Evolutionary conservation across 2,329 filamentous ascomycete genomes (phyloP).

Genomic region (Colletotrichum eremochloae): DNA sequence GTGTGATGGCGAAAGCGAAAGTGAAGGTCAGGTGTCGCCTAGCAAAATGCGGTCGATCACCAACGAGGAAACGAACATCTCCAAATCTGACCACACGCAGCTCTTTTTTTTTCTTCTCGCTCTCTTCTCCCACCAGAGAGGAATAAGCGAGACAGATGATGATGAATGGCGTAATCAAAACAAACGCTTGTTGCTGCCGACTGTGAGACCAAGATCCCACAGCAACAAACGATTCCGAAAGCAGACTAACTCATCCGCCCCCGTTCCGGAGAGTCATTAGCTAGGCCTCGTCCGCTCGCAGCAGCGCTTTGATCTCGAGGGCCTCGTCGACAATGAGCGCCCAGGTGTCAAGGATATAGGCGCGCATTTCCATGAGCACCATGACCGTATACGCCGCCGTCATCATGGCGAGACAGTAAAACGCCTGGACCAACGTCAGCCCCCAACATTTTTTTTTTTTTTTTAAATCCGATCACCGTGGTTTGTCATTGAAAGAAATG

Average conservation of each 20-base stretch:
- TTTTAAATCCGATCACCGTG: neutral
- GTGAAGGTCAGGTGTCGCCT: neutral
- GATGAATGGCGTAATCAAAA: slow-evolving; percentile 3
- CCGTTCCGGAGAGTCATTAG: slow-evolving; percentile 7
- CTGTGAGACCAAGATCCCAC: neutral
- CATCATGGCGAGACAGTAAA: slow-evolving; percentile 41
- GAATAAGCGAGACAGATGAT: neutral
- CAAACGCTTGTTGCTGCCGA: slow-evolving; percentile 3
- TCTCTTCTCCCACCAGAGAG: slow-evolving; percentile 3
- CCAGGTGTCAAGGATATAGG: slow-evolving; percentile 41
- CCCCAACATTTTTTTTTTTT: slow-evolving; percentile 11
- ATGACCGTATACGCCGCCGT: slow-evolving; percentile 40
- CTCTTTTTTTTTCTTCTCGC: neutral
- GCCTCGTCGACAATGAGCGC: slow-evolving; percentile 39
- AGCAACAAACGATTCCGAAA: neutral
- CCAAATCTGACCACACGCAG: neutral
- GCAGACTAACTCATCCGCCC: neutral
- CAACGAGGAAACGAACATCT: neutral
- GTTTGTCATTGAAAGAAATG: slow-evolving; percentile 11
- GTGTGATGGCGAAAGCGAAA: neutral
- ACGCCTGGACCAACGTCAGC: slow-evolving; percentile 30
- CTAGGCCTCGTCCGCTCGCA: slow-evolving; percentile 37
- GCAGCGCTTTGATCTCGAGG: slow-evolving; percentile 40
- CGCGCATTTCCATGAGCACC: slow-evolving; percentile 38
- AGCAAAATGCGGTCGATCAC: neutral